Base-by-base conservation (phyloP, 1,284 basidiomycete species). In the Boletellus deceptivus region DNA sequence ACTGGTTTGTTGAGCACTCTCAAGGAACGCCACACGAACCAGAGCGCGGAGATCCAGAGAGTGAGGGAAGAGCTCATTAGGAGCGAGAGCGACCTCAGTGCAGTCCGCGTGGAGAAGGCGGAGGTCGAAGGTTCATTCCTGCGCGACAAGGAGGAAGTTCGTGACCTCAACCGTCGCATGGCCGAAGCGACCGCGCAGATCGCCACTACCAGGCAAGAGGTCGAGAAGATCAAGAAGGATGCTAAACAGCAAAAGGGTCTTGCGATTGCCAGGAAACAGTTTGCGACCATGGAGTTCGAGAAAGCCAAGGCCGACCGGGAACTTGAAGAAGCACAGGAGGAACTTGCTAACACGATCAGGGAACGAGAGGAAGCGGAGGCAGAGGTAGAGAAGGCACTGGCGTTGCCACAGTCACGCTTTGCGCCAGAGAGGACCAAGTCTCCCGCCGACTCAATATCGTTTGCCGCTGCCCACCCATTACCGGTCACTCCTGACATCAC, bases 181-280 rank as follows among this genome's bases (percentile, higher is more conserved):
- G 74, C 84, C 22, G 92, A 95, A 64, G 79, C 86, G 16, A 84
- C 87, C 24, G 79, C 84, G 52, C 84, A 94, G 69, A 87, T 86
- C 39, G 83, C 87, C 41, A 69, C 72, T 8, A 69, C 90, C 49
- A 94, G 90, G 71, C 76, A 73, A 9, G 84, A 90, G 57, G 74
- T 94, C 38, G 97, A 98, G 69, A 95, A 92, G 73, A 70, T 84
- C 43, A 93, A 86, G 74, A 98, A 94, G 72, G 94, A 98, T 45
- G 91, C 91, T 0, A 88, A 97, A 65, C 93, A 97, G 68, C 94
- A 98, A 71, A 97, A 94, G 70, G 97, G 96, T 13, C 76, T 95
- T 14, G 93, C 94, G 4, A 97, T 99, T 66, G 89, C 91, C 9
- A 89, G 89, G 75, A 99, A 99, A 72, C 97, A 99, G 72, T 75